These are phyloP conservation scores for Ploettnerulaceae sp. DNA, from an alignment of 2,329 filamentous ascomycete species.

Conservation along the genomic window DNA sequence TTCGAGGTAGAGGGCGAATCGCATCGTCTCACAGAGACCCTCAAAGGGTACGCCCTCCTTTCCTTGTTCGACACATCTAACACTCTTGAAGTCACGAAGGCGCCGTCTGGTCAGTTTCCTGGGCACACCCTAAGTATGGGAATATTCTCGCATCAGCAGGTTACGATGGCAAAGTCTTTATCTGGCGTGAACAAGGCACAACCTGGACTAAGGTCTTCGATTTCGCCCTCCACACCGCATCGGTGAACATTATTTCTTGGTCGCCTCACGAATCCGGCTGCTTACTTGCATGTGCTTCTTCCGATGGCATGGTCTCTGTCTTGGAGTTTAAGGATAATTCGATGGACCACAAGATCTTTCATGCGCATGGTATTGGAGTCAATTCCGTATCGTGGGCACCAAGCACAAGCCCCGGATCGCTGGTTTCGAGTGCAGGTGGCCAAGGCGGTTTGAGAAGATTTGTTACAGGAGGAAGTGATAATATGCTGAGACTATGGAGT, in stretches of 20 bases:
- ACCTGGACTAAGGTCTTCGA: conserved; percentile 87
- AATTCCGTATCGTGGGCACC: conserved; percentile 97
- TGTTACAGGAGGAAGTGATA: conserved; percentile 93
- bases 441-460: conserved; percentile 70
- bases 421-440: conserved; percentile 67
- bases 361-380: conserved; percentile 87
- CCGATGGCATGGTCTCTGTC: conserved; percentile 87
- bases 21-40: conserved; percentile 83
- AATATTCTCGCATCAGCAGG: conserved; percentile 93
- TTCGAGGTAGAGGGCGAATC: conserved; percentile 95
- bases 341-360: conserved; percentile 85
- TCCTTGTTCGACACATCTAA: conserved; percentile 18
- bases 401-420: conserved; percentile 73
- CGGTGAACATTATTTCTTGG: conserved; percentile 95
- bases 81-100: conserved; percentile 71
- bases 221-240: conserved; percentile 89
- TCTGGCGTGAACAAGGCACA: conserved; percentile 83
- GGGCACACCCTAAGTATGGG: conserved; percentile 98
- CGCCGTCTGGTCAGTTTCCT: conserved; percentile 95
- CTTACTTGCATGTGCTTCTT: conserved; percentile 88
- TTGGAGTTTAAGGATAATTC: conserved; percentile 96
- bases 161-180: conserved; percentile 97
- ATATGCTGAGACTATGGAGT: conserved; percentile 87
- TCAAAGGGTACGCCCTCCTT: conserved; percentile 69
- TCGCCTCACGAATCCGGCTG: conserved; percentile 95